Percentiles rank a stretch among this genome's conserved stretches.
Evolutionary conservation across 805 yeast species (phyloP).

Genomic region (Cyberlindnera lachancei): DNA sequence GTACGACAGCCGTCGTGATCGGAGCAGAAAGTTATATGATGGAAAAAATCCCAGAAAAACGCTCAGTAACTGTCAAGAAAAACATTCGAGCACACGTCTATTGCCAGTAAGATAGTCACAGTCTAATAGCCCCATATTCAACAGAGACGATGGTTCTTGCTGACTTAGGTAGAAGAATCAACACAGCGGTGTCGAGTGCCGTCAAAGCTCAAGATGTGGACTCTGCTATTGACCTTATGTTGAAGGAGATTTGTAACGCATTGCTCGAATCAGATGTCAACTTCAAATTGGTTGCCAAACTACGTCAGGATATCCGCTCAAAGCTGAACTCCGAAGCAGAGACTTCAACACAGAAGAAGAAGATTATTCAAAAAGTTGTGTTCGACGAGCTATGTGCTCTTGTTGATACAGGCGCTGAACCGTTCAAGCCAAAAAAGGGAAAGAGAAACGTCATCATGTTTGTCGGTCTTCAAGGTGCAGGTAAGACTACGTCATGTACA

Average conservation of each 20-base stretch:
- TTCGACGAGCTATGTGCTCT: constrained; percentile 86
- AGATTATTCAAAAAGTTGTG: constrained; percentile 80
- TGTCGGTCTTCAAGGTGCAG: constrained; percentile 98
- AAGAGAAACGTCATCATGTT: constrained; percentile 82
- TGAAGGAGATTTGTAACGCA: constrained; percentile 87
- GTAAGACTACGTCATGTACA: constrained; percentile 97
- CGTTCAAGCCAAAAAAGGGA: constrained; percentile 84
- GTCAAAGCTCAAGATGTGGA: constrained; percentile 52
- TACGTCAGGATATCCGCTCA: constrained; percentile 63
- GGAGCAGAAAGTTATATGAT: too few species aligned
- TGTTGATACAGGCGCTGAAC: constrained; percentile 58
- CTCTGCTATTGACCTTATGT: constrained; percentile 56
- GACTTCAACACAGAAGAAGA: constrained; percentile 50
- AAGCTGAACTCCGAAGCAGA: constrained; percentile 48
- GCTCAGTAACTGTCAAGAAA: too few species aligned
- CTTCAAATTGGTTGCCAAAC: constrained; percentile 67
- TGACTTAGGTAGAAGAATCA: constrained; percentile 71
- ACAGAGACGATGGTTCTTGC: constrained; percentile 74
- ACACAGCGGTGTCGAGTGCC: constrained; percentile 62
- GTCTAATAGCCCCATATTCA: too few species aligned
- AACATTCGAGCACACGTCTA: too few species aligned
- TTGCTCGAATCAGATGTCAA: constrained; percentile 92
- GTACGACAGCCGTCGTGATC: too few species aligned
- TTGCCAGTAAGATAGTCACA: too few species aligned
- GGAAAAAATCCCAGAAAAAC: too few species aligned